A percentile compares a stretch with the other conserved stretches of the same genome.
These are phyloP conservation scores for Oryza officinalis DNA, from an alignment of 176 grass and related monocot genomes.

Conservation along the genomic window DNA sequence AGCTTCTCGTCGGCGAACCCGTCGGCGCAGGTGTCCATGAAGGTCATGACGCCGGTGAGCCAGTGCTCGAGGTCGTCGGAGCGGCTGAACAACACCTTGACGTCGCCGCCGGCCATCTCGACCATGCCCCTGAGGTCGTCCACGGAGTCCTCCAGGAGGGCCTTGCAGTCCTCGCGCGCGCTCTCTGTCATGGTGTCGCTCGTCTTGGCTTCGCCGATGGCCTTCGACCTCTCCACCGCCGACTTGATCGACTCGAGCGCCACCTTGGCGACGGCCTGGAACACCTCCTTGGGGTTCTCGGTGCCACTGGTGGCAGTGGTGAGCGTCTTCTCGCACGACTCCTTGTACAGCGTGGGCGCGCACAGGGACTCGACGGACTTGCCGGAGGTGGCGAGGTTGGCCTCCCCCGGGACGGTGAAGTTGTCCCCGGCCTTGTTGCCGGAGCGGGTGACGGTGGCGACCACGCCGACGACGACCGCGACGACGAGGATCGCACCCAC, in stretches of 20 bases:
- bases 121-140: conserved; percentile 58
- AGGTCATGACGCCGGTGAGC: conserved; percentile 73
- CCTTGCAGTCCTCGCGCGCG: conserved; percentile 68
- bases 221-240: conserved; percentile 18
- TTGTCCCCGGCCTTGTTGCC: conserved; percentile 42
- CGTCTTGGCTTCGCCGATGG: conserved; percentile 40
- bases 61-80: conserved; percentile 65
- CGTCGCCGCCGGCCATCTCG: conserved; percentile 53
- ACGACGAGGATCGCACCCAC: conserved; percentile 57
- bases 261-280: conserved; percentile 42
- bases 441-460: conserved; percentile 46
- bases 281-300: conserved; percentile 46
- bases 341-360: conserved; percentile 65
- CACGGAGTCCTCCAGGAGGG: conserved; percentile 61
- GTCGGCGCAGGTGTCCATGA: conserved; percentile 69
- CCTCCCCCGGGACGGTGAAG: conserved; percentile 47
- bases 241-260: conserved; percentile 49
- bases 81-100: conserved; percentile 49
- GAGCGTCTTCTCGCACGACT: conserved; percentile 73
- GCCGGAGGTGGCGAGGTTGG: conserved; percentile 44
- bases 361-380: conserved; percentile 66
- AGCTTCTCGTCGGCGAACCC: conserved; percentile 68
- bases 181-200: conserved; percentile 38
- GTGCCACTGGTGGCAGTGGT: conserved; percentile 35
- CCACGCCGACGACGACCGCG: conserved; percentile 59